A percentile compares a stretch with the other conserved stretches of the same genome.
Conservation (phyloP, 2,329 filamentous ascomycete species). For the Colletotrichum sp. region DNA sequence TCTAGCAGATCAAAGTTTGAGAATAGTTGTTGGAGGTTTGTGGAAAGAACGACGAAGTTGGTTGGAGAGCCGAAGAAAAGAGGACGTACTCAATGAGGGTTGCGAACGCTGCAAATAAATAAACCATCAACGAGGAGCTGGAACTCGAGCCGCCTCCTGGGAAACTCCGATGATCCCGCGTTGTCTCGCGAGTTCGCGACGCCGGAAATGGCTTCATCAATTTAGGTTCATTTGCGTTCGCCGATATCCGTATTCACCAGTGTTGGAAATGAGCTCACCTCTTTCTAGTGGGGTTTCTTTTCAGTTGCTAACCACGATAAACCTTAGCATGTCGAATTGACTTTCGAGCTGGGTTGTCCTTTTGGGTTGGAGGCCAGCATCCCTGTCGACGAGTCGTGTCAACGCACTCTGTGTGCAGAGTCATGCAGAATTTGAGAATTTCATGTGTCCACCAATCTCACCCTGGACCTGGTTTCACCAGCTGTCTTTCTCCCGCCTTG, state of each 20-base stretch:
- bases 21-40: background rate
- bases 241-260: background rate
- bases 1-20: background rate
- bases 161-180: background rate
- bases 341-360: background rate
- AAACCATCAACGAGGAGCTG: background rate
- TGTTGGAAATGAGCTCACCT: background rate
- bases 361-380: background rate
- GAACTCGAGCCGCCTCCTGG: no score
- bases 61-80: background rate
- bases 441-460: background rate
- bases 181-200: background rate
- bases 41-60: background rate
- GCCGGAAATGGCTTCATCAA: background rate
- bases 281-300: background rate
- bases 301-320: background rate
- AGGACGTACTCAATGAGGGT: fast-evolving
- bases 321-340: background rate
- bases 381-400: background rate
- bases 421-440: background rate
- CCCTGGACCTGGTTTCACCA: background rate
- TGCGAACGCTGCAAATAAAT: background rate
- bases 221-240: background rate
- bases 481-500: background rate
- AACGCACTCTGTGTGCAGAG: background rate